Conservation (phyloP, 2,329 filamentous ascomycete species). For the Paraphoma chrysanthemicola region DNA sequence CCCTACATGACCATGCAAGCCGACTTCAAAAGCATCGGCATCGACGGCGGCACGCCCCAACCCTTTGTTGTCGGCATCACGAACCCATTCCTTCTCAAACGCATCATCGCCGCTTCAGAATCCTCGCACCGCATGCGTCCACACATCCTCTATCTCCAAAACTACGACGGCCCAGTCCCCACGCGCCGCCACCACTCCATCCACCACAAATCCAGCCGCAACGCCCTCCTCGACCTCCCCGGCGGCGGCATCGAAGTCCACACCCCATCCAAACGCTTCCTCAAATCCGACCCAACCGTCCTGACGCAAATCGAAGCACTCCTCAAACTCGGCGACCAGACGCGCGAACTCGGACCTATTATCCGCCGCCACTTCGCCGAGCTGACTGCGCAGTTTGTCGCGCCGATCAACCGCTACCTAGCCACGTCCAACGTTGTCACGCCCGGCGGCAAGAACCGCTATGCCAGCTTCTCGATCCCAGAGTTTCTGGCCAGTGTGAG, state of each 20-base stretch:
- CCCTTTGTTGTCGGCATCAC: constrained; percentile 51
- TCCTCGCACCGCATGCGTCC: constrained; percentile 41
- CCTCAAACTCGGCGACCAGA: constrained; percentile 40
- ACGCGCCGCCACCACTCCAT: constrained; percentile 46
- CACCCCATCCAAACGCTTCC: constrained; percentile 44
- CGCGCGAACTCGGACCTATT: constrained; percentile 43
- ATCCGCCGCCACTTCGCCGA: constrained; percentile 52
- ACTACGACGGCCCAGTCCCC: constrained; percentile 44
- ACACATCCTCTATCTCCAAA: constrained; percentile 49
- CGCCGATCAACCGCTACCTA: constrained; percentile 50
- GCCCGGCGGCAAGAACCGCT: constrained; percentile 45
- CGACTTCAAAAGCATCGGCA: constrained; percentile 48
- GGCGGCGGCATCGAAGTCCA: constrained; percentile 49
- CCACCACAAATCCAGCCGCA: constrained; percentile 44
- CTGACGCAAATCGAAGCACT: constrained; percentile 43
- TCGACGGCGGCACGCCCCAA: constrained; percentile 47
- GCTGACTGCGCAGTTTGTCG: constrained; percentile 49
- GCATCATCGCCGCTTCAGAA: constrained; percentile 45
- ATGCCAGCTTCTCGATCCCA: constrained; percentile 47
- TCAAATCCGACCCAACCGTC: constrained; percentile 46
- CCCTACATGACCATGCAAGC: constrained; percentile 55
- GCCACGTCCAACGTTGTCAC: constrained; percentile 45
- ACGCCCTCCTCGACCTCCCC: constrained; percentile 48
- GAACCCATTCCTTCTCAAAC: constrained; percentile 51
- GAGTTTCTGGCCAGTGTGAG: constrained; percentile 47